Percentiles rank a stretch among this genome's conserved stretches.
Conservation (phyloP, 768 basidiomycete species). For the Amanita thiersii region DNA sequence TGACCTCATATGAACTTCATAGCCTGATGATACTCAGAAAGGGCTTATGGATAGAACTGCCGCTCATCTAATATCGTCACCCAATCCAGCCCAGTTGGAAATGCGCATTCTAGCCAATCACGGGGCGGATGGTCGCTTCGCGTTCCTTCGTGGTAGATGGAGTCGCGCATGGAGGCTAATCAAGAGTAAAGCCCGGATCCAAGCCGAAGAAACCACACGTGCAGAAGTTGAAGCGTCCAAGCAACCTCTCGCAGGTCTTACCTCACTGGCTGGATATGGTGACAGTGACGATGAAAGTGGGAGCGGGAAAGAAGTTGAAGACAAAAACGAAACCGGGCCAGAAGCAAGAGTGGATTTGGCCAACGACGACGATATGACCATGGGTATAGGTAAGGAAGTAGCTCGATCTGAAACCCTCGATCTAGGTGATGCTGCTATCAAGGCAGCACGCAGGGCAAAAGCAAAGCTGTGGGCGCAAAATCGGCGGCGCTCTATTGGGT, state of each 20-base stretch:
- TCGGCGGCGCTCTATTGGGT: slow-evolving; percentile 22
- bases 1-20: background rate
- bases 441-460: slow-evolving; percentile 43
- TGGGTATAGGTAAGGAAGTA: background rate
- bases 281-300: slow-evolving; percentile 41
- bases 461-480: slow-evolving; percentile 53
- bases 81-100: slow-evolving; percentile 76
- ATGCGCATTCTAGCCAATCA: slow-evolving; percentile 87
- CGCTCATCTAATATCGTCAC: slow-evolving; percentile 54
- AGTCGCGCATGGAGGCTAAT: slow-evolving; percentile 49
- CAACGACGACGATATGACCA: background rate
- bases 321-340: slow-evolving; percentile 8
- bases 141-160: slow-evolving; percentile 78
- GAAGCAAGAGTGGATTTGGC: slow-evolving; percentile 1
- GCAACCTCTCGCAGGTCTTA: slow-evolving; percentile 24
- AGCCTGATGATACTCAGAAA: slow-evolving; percentile 55
- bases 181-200: slow-evolving; percentile 35
- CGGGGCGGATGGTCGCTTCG: slow-evolving; percentile 69
- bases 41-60: slow-evolving; percentile 75
- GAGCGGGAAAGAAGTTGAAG: slow-evolving; percentile 16
- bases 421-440: slow-evolving; percentile 18
- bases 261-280: slow-evolving; percentile 51
- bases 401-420: slow-evolving; percentile 1
- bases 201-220: slow-evolving; percentile 18
- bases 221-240: slow-evolving; percentile 6